Conservation (phyloP, 2,329 filamentous ascomycete genomes). For the Monosporascus sp. region DNA sequence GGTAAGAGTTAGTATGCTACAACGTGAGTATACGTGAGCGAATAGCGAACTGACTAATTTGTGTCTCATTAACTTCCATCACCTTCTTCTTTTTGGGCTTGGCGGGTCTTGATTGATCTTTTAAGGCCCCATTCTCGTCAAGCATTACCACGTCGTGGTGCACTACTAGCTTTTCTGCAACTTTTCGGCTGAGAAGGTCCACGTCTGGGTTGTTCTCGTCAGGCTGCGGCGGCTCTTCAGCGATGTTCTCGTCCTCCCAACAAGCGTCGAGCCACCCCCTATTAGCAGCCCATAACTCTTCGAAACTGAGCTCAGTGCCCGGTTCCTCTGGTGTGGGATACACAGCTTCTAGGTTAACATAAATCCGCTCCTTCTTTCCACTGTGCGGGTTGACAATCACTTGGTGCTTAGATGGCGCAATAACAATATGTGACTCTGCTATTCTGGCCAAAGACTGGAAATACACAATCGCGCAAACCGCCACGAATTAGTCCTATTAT, state of each 20-base stretch:
- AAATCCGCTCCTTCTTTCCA: conserved; percentile 79
- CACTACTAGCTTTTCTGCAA: conserved; percentile 35
- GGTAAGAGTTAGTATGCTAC: conserved; percentile 23
- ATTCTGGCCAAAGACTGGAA: conserved; percentile 56
- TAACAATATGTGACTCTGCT: conserved; percentile 57
- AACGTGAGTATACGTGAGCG: not conserved
- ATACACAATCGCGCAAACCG: conserved; percentile 33
- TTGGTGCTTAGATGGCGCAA: conserved; percentile 68
- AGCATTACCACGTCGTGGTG: conserved; percentile 41
- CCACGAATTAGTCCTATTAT: conserved; percentile 88
- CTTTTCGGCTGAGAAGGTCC: conserved; percentile 21
- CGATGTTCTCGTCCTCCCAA: conserved; percentile 43
- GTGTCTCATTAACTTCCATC: conserved; percentile 83
- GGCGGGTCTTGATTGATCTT: conserved; percentile 39
- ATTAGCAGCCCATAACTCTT: conserved; percentile 77
- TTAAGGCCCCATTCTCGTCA: conserved; percentile 55
- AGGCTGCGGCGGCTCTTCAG: conserved; percentile 10
- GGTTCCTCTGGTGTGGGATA: conserved; percentile 73
- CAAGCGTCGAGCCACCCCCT: conserved; percentile 62
- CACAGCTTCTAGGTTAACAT: conserved; percentile 77
- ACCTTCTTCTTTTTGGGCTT: conserved; percentile 68
- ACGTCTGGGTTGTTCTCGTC: conserved; percentile 18
- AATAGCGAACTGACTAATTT: conserved; percentile 66
- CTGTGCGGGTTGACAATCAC: conserved; percentile 76
- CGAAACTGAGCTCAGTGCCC: conserved; percentile 77